Evolutionary conservation across 169 alveolate genomes (phyloP), one percentile per base, ranked within the genome.

Genomic region (Plasmodium coatneyi): DNA sequence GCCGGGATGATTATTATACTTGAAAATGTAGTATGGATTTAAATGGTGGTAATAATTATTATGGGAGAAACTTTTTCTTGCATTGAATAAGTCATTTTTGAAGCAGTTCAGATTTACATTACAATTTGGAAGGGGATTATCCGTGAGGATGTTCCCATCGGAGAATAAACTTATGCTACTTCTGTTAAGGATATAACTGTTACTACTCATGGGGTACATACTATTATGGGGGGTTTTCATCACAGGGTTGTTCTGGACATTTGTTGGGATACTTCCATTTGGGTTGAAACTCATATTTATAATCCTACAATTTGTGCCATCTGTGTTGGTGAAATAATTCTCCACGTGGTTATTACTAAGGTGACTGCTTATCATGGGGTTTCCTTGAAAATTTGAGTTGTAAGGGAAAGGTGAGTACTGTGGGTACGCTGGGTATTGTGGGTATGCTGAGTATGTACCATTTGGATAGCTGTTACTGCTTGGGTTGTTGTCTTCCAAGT

Each of bases 361-460:
- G 49, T 79, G 36, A 39, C n/a, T n/a, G 36, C n/a, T 66, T 66
- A 66, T 19, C 76, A 14, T 41, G 28, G 14, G 46, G 5, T 1
- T 36, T 79, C 84, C 84, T 79, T 79, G 39, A 19, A 14, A 43
- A 79, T 9, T 79, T 34, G 84, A 28, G 4, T 79, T 79, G 30
- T 5, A 22, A 49, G 25, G 22, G 60, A 3, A 49, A 2, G 22
- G 1, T 46, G 56, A 3, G 56, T 0, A 9, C 52, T 5, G 3
- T 43, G 52, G 52, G 52, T 43, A 74, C 10, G 56, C n/a, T 46
- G 56, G 56, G 56, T 43, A 43, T 9, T 7, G 16, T 43, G 12
- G 56, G 56, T 46, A 46, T 46, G 56, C 5, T 46, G 56, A 0
- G 56, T 10, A 43, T 36, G 43, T 16, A 49, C 60, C 3, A 16